Conservation (phyloP, 768 basidiomycete species). For the Collybia nuda region DNA sequence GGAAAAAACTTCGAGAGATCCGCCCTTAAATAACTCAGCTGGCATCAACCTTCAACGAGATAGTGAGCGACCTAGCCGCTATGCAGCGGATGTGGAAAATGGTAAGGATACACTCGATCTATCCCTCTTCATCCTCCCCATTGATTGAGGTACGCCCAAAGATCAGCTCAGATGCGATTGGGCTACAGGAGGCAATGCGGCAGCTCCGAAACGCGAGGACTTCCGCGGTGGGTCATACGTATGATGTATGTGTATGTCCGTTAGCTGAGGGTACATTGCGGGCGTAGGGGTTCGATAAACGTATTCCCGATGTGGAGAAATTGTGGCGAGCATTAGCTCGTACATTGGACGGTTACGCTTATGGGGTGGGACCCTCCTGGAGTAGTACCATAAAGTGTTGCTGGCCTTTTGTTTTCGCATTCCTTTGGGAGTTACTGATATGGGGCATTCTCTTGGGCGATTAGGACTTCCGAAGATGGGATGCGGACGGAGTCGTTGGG, state of each 20-base stretch:
- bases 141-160: not conserved
- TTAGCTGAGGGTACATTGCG: too few relatives aligned
- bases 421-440: too few relatives aligned
- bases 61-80: not conserved
- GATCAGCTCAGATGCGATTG: constrained; percentile 3
- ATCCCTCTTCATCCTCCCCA: not conserved
- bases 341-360: constrained; percentile 3
- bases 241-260: not conserved
- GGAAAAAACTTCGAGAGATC: not conserved
- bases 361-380: not conserved
- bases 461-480: too few relatives aligned
- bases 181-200: not conserved
- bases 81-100: constrained; percentile 4
- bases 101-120: not conserved
- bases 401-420: too few relatives aligned
- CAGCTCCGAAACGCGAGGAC: not conserved
- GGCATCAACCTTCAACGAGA: not conserved
- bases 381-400: too few relatives aligned
- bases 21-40: not conserved
- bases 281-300: not conserved
- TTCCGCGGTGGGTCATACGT: not conserved
- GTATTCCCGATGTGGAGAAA: not conserved
- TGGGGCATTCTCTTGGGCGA: too few relatives aligned
- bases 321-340: constrained; percentile 1
- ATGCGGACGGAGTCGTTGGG: too few relatives aligned